These are phyloP conservation scores for Termitomyces sp. DNA, from an alignment of 768 basidiomycete species.

Conservation along the genomic window DNA sequence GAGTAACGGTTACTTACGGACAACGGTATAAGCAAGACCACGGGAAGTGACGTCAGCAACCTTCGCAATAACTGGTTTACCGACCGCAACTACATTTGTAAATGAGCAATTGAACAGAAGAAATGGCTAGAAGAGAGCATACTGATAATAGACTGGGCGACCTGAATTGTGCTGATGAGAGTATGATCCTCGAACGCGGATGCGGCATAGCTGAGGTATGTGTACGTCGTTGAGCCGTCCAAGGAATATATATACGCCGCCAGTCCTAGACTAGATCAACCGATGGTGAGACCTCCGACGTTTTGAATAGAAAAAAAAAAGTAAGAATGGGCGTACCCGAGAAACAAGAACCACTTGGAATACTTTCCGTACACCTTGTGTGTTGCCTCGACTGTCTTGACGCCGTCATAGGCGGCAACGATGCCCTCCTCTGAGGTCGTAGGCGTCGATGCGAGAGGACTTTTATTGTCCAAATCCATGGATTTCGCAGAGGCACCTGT, in stretches of 20 bases:
- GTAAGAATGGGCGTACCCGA: slow-evolving; percentile 36
- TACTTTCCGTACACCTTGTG: slow-evolving; percentile 47
- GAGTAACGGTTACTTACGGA: slow-evolving; percentile 35
- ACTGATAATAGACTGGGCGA: slow-evolving; percentile 52
- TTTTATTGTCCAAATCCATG: slow-evolving; percentile 1
- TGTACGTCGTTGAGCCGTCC: slow-evolving; percentile 63
- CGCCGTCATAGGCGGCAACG: slow-evolving; percentile 30
- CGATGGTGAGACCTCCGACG: background rate
- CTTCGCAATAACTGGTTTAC: slow-evolving; percentile 71
- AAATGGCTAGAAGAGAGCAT: slow-evolving; percentile 5
- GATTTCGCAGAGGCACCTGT: slow-evolving; percentile 2
- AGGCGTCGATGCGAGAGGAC: background rate
- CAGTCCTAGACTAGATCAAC: slow-evolving; percentile 52
- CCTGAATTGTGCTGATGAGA: slow-evolving; percentile 48
- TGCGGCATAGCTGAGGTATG: slow-evolving; percentile 54
- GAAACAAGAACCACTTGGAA: slow-evolving; percentile 55
- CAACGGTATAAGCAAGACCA: slow-evolving; percentile 52
- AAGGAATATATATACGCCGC: slow-evolving; percentile 76
- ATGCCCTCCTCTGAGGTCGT: slow-evolving; percentile 10
- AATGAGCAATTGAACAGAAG: background rate
- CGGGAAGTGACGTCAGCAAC: slow-evolving; percentile 67
- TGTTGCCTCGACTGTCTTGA: slow-evolving; percentile 43
- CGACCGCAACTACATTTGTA: slow-evolving; percentile 27
- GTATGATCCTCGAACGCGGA: slow-evolving; percentile 49
- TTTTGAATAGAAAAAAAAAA: background rate